Evolutionary conservation across 139 green algal genomes (phyloP), one percentile per base, ranked within the genome.

Genomic region (Desmodesmus armatus): DNA sequence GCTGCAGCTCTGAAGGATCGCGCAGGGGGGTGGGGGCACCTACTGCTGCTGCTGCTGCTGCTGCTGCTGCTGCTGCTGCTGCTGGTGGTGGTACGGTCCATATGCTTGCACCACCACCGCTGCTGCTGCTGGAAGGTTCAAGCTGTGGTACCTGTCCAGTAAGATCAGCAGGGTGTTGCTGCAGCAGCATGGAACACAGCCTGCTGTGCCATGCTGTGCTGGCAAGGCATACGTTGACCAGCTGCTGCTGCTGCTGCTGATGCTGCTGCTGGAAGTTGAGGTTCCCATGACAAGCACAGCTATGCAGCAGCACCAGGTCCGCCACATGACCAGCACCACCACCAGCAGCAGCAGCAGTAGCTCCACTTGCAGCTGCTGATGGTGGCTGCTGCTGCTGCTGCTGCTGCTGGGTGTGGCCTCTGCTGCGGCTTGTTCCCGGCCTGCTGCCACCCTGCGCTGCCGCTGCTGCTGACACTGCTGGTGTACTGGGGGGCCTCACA

Each of bases 281-380:
- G n/a, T n/a, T n/a, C n/a, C n/a, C n/a, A n/a, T n/a, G n/a, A n/a
- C n/a, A n/a, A n/a, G n/a, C n/a, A 41, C 72, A 79, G 33, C 72
- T n/a, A 7, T 63, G 72, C 27, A 79, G 27, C 1, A 79, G 72
- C 11, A 79, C 72, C 7, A 79, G 44, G 63, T 79, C 72, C 43
- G 72, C 72, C n/a, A 79, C 41, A 63, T 79, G 72, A 43, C 19
- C 9, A n/a, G n/a, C n/a, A n/a, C n/a, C n/a, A n/a, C n/a, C n/a
- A n/a, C n/a, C 21, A 43, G 72, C 72, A 65, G n/a, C 43, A 51
- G 51, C 51, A n/a, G n/a, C n/a, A n/a, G 7, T 13, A 29, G 7
- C 37, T 21, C 1, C 25, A 27, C 3, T 39, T 69, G 60, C 60
- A 39, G 60, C n/a, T 39, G 60, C 60, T 37, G 60, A n/a, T 69